A percentile compares a stretch with the other conserved stretches of the same genome.
Evolutionary conservation across 441 rosid species (phyloP).

Genomic region (Bruguiera hainesii): DNA sequence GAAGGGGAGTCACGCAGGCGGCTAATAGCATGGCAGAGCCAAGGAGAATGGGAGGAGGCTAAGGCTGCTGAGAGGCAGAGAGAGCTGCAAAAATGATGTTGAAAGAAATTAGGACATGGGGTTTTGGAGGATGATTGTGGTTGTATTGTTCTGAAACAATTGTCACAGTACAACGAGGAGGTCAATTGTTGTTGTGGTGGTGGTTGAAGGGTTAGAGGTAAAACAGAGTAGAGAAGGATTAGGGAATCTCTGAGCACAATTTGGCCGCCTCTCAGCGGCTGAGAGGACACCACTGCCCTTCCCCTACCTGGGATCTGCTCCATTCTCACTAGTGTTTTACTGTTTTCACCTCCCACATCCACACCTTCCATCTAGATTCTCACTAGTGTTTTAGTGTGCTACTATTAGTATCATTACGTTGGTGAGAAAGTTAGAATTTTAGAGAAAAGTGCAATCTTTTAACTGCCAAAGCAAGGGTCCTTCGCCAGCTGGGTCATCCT

Average conservation of each 20-base stretch:
- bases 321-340: constrained; percentile 23
- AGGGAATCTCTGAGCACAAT: constrained; percentile 65
- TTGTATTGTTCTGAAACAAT: constrained; percentile 44
- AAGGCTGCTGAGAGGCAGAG: constrained; percentile 37
- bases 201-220: constrained; percentile 31
- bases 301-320: constrained; percentile 63
- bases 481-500: too few relatives aligned
- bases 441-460: too few relatives aligned
- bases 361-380: neutral
- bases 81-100: constrained; percentile 44
- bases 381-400: too few relatives aligned
- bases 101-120: constrained; percentile 44
- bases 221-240: constrained; percentile 56
- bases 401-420: too few relatives aligned
- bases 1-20: constrained; percentile 36
- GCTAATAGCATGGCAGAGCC: constrained; percentile 58
- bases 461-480: too few relatives aligned
- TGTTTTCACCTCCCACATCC: neutral
- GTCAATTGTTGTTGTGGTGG: neutral
- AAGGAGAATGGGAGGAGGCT: constrained; percentile 54
- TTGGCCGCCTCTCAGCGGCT: constrained; percentile 56
- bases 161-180: constrained; percentile 42
- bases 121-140: constrained; percentile 15
- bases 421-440: too few relatives aligned
- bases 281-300: constrained; percentile 50